A percentile compares a stretch with the other conserved stretches of the same genome.
These are phyloP conservation scores for Stipa capillata DNA, from an alignment of 176 grass and related monocot species.

Conservation along the genomic window DNA sequence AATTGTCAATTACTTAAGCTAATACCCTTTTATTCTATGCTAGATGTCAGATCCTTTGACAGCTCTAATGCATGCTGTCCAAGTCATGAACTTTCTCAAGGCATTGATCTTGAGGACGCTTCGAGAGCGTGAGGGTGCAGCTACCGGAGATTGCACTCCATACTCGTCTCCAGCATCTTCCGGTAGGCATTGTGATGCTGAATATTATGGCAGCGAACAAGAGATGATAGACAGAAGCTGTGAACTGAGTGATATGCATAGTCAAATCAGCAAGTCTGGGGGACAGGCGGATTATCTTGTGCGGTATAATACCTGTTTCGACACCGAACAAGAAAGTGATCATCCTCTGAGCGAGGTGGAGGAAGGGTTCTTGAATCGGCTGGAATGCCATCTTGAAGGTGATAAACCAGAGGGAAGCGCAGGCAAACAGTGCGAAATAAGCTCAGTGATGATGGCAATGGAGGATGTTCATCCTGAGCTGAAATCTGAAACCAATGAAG, in stretches of 20 bases:
- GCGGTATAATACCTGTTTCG: slow-evolving; percentile 47
- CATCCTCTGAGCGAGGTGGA: slow-evolving; percentile 44
- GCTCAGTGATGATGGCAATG: neutral
- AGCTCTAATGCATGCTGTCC: slow-evolving; percentile 91
- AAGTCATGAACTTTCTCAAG: slow-evolving; percentile 99
- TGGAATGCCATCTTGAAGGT: slow-evolving; percentile 31
- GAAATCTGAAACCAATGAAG: neutral
- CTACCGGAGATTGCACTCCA: slow-evolving; percentile 40
- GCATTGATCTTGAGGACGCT: slow-evolving; percentile 80
- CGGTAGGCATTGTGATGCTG: neutral
- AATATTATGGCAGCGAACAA: slow-evolving; percentile 31
- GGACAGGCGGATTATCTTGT: slow-evolving; percentile 35
- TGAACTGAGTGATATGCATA: slow-evolving; percentile 43
- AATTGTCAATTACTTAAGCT: neutral
- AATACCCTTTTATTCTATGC: slow-evolving; percentile 20
- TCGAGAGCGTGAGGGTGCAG: slow-evolving; percentile 58
- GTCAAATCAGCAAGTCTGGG: slow-evolving; percentile 35
- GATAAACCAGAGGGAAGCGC: slow-evolving; percentile 10
- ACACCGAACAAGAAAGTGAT: slow-evolving; percentile 39
- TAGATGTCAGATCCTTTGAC: slow-evolving; percentile 99
- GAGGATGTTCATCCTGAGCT: slow-evolving; percentile 14
- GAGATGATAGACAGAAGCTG: slow-evolving; percentile 46
- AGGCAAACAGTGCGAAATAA: neutral
- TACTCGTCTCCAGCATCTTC: slow-evolving; percentile 64
- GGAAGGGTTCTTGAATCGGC: slow-evolving; percentile 45